Evolutionary conservation across 192 early-diverging fungal species (phyloP).

Genomic region (Phlyctochytrium bullatum): DNA sequence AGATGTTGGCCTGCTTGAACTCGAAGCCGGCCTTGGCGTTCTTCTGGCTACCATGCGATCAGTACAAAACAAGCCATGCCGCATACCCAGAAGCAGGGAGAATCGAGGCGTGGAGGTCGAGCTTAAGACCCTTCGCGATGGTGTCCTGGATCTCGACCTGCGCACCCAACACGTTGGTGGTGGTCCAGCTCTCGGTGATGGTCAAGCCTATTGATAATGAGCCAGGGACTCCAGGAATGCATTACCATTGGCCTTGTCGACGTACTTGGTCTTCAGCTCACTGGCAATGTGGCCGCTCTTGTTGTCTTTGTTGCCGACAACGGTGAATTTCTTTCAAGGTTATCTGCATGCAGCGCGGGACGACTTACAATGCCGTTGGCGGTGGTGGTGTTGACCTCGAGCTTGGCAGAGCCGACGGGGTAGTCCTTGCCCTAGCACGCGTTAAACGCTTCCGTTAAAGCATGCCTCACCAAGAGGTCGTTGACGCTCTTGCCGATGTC

Average conservation of each 20-base stretch:
- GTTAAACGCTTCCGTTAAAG: not conserved
- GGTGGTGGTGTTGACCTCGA: slow-evolving; percentile 96
- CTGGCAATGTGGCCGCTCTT: slow-evolving; percentile 92
- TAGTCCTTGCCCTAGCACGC: slow-evolving; percentile 90
- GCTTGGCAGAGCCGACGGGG: slow-evolving; percentile 86
- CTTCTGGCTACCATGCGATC: slow-evolving; percentile 55
- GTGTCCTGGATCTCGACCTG: slow-evolving; percentile 93
- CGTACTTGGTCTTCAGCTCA: slow-evolving; percentile 98
- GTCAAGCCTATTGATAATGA: slow-evolving; percentile 55
- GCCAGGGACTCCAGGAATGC: not conserved
- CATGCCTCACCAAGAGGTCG: slow-evolving; percentile 68
- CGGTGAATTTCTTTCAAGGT: slow-evolving; percentile 81
- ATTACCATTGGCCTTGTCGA: slow-evolving; percentile 84
- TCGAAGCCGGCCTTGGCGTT: slow-evolving; percentile 77
- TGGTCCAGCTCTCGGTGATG: slow-evolving; percentile 97
- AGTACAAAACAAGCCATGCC: not conserved
- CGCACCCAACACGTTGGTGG: slow-evolving; percentile 85
- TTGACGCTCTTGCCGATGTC: slow-evolving; percentile 94
- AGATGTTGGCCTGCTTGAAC: slow-evolving; percentile 95
- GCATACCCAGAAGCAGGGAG: slow-evolving; percentile 77
- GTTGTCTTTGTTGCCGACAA: slow-evolving; percentile 88
- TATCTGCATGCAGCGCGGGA: not conserved
- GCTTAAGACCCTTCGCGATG: slow-evolving; percentile 94
- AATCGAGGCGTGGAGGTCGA: slow-evolving; percentile 81
- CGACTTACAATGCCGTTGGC: slow-evolving; percentile 90